These are phyloP conservation scores for Solanum paucissectum DNA, from an alignment of 257 asterid species.

Conservation along the genomic window DNA sequence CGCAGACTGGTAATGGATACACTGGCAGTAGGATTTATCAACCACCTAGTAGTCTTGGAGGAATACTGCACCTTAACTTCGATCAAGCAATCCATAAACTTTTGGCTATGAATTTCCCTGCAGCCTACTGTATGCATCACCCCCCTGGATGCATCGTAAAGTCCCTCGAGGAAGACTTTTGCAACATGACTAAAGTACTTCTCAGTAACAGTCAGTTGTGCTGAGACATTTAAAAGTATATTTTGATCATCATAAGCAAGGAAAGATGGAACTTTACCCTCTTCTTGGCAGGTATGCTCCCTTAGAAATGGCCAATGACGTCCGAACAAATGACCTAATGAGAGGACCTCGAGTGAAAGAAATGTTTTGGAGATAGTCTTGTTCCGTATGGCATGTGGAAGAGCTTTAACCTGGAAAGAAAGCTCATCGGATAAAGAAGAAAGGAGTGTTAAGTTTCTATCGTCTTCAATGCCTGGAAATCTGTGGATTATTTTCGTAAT, in stretches of 20 bases:
- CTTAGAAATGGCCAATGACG: background rate
- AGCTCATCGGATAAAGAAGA: slow-evolving; percentile 2
- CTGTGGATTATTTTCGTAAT: background rate
- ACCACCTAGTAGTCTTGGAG: slow-evolving; percentile 2
- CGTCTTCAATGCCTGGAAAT: background rate
- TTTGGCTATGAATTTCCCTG: background rate
- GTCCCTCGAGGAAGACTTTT: slow-evolving; percentile 2
- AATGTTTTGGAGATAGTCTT: background rate
- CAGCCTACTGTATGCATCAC: slow-evolving; percentile 13
- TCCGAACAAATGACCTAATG: slow-evolving; percentile 4
- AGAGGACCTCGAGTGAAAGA: background rate
- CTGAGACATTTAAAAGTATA: slow-evolving; percentile 4
- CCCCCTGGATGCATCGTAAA: slow-evolving; percentile 6
- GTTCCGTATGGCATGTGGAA: background rate
- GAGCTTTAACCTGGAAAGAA: slow-evolving; percentile 7
- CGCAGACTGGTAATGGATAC: slow-evolving; percentile 3
- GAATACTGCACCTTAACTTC: slow-evolving; percentile 5
- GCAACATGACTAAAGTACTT: background rate
- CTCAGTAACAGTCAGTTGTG: slow-evolving; percentile 1
- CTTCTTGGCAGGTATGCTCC: background rate
- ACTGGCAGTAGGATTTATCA: slow-evolving; percentile 3
- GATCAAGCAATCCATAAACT: slow-evolving; percentile 8
- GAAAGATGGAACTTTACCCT: background rate
- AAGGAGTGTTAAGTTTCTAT: background rate
- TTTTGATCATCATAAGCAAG: background rate